Base-by-base conservation (phyloP, 345 rosid genomes). In the Aethionema arabicum region DNA sequence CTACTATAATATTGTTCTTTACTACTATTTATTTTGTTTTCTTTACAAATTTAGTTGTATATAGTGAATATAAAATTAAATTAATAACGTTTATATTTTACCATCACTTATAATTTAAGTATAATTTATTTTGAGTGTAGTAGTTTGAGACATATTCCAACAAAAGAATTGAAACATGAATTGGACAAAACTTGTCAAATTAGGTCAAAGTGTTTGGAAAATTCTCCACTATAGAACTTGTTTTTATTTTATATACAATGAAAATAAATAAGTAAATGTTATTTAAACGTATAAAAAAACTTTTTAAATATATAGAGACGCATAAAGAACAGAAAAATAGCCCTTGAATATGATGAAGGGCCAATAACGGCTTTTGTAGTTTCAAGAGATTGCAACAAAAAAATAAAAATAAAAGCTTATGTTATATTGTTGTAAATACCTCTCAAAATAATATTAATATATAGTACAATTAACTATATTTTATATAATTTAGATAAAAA, bases 361-460 rank as follows among this genome's bases (percentile, higher is more conserved):
- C 32, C 74, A 69, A 47, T 55, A 55, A 32, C 52, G 74, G 68
- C 74, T 69, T 62, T 69, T 56, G 63, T 69, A 55, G 68, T 69
- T 32, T 31, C 68, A 61, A 69, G 67, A 68, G 56, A 69, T 61
- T 61, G 35, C 59, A 55, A 61, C 59, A 55, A 61, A 52, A 1
- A 6, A 37, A 37, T 37, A 37, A 37, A 37, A 6, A 37, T 37
- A 37, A 37, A 21, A 21, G 27, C 27, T 21, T 21, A 21, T 21
- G 1, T 21, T 21, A 21, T 21, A 21, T 21, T 21, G 2, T 21
- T 21, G 27, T 21, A 21, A 21, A 21, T 21, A 21, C 27, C 27
- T 21, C 27, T 21, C 27, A 21, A 21, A 21, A 21, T 21, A 21
- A 21, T 21, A 21, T 21, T 21, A 21, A 21, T 21, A 21, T 21